Conservation (phyloP, 768 basidiomycete genomes). For the Roridomyces roridus region DNA sequence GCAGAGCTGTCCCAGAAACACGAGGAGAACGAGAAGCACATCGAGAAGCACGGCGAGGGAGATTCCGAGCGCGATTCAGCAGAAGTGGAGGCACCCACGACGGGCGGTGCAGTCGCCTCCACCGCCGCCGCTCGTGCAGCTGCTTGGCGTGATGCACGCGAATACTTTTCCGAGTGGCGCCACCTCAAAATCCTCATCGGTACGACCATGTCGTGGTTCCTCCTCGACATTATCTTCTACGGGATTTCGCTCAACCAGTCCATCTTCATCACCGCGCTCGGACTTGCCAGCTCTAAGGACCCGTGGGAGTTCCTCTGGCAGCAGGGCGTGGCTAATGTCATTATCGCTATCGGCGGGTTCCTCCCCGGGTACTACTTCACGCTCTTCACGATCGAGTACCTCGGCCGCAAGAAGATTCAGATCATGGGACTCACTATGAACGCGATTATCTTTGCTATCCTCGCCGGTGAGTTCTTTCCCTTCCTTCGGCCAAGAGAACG, state of each 20-base stretch:
- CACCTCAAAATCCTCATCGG: conserved; percentile 21
- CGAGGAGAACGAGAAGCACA: not conserved
- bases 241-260: conserved; percentile 22
- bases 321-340: conserved; percentile 20
- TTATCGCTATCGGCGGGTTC: too few relatives aligned
- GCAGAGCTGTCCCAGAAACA: too few relatives aligned
- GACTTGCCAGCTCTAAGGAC: conserved; percentile 16
- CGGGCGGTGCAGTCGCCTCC: not conserved
- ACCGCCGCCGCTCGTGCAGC: conserved; percentile 13
- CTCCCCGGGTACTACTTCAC: too few relatives aligned
- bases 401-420: too few relatives aligned
- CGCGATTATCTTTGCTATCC: conserved; percentile 10
- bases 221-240: conserved; percentile 18
- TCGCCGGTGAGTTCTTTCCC: too few relatives aligned
- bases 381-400: too few relatives aligned
- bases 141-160: conserved; percentile 20
- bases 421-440: conserved; percentile 14
- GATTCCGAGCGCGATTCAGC: too few relatives aligned
- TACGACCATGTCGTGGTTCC: conserved; percentile 13
- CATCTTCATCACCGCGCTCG: conserved; percentile 18
- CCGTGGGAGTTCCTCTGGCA: conserved; percentile 23
- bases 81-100: too few relatives aligned
- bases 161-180: conserved; percentile 22
- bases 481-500: too few relatives aligned
- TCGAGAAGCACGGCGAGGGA: not conserved